Conservation (phyloP, 768 basidiomycete genomes). For the Boletus vinaceobasis region DNA sequence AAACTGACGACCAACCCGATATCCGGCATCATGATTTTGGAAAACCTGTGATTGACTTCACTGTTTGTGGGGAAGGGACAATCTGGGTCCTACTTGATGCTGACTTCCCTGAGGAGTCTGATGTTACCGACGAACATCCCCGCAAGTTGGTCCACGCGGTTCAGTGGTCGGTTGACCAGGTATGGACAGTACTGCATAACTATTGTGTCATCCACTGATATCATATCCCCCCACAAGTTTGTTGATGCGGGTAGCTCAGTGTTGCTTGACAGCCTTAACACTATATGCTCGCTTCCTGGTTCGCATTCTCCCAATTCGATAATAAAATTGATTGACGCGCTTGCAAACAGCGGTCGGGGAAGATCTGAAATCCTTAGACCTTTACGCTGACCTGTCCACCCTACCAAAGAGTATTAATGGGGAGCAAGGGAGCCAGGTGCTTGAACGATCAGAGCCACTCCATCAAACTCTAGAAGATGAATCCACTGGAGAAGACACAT, state of each 20-base stretch:
- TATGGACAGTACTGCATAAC: constrained; percentile 16
- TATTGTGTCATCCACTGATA: neutral
- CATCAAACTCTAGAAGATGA: constrained; percentile 12
- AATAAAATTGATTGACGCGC: neutral
- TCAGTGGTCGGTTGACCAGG: constrained; percentile 39
- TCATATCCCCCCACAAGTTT: constrained; percentile 15
- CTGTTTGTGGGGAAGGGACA: constrained; percentile 32
- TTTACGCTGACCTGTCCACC: constrained; percentile 54
- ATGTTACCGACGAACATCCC: constrained; percentile 12
- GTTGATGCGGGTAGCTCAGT: constrained; percentile 18
- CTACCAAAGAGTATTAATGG: constrained; percentile 58
- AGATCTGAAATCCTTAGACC: constrained; percentile 52
- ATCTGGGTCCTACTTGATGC: constrained; percentile 53
- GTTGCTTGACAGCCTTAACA: constrained; percentile 46
- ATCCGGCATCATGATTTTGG: constrained; percentile 48
- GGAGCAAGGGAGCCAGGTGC: constrained; percentile 41
- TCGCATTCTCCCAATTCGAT: constrained; percentile 6
- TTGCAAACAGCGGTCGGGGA: constrained; percentile 41
- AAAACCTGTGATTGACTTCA: constrained; percentile 61
- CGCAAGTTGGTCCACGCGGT: constrained; percentile 30
- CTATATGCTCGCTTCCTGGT: constrained; percentile 47
- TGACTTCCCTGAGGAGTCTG: constrained; percentile 30
- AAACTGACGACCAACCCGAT: constrained; percentile 14
- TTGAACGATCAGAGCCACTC: constrained; percentile 21
- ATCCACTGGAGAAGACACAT: neutral